Conservation (phyloP, 2,329 filamentous ascomycete species). For the Stenocarpella maydis region DNA sequence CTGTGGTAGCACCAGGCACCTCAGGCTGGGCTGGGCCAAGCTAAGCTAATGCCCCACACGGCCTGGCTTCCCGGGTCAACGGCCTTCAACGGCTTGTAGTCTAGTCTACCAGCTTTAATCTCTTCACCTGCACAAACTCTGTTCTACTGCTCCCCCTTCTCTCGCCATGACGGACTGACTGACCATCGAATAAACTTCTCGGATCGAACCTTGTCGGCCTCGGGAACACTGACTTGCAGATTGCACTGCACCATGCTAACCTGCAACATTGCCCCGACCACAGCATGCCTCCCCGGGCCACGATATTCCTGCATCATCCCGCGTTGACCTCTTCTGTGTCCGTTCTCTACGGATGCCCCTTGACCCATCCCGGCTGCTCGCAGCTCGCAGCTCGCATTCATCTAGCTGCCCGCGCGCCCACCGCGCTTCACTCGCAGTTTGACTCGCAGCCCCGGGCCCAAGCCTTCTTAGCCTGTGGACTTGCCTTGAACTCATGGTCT, state of each 20-base stretch:
- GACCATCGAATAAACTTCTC: neutral
- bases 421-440: neutral
- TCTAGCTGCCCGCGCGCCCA: neutral
- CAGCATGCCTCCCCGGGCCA: too few relatives aligned
- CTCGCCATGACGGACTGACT: neutral
- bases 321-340: neutral
- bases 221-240: neutral
- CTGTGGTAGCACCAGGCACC: too few relatives aligned
- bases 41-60: neutral
- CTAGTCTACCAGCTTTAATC: too few relatives aligned
- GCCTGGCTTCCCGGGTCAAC: neutral
- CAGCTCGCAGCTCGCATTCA: too few relatives aligned
- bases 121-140: too few relatives aligned
- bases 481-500: constrained; percentile 20
- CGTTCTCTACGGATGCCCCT: neutral
- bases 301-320: too few relatives aligned
- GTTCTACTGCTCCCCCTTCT: neutral
- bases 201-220: neutral
- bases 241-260: neutral
- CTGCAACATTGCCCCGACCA: neutral
- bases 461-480: constrained; percentile 21
- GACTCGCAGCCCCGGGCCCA: constrained; percentile 14
- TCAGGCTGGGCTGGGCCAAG: too few relatives aligned
- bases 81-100: neutral
- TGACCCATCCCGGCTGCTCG: neutral